Conservation (phyloP, 1,139 yeast genomes). For the Candida neerlandica region DNA sequence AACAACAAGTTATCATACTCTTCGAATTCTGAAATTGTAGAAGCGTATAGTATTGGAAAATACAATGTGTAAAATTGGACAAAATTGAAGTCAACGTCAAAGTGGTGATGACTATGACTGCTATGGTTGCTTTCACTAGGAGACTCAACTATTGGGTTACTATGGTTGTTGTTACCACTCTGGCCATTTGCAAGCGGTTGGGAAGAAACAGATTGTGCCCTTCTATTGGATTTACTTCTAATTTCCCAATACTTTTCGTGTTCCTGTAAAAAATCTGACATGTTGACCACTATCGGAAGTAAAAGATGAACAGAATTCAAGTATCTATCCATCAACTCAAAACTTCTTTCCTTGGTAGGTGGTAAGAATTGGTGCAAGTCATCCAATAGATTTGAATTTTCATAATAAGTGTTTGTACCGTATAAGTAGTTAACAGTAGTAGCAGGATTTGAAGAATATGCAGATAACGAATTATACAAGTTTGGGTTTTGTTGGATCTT, state of each 20-base stretch:
- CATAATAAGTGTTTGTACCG: constrained; percentile 47
- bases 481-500: constrained; percentile 22
- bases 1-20: constrained; percentile 50
- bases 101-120: neutral
- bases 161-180: neutral
- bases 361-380: constrained; percentile 40
- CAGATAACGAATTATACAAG: constrained; percentile 29
- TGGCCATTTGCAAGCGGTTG: neutral
- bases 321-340: constrained; percentile 51
- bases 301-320: constrained; percentile 55
- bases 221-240: constrained; percentile 21
- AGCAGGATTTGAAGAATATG: constrained; percentile 39
- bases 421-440: constrained; percentile 44
- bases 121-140: neutral
- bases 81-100: constrained; percentile 29
- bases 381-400: constrained; percentile 37
- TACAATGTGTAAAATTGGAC: constrained; percentile 50
- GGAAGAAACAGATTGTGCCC: neutral
- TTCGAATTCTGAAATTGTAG: constrained; percentile 57
- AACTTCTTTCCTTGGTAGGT: constrained; percentile 45
- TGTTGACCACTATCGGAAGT: constrained; percentile 49
- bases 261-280: constrained; percentile 45
- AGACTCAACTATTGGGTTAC: constrained; percentile 2
- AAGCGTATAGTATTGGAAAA: constrained; percentile 55
- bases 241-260: constrained; percentile 55